Evolutionary conservation across 164 flowering plant species (phyloP).

Genomic region (Vitis cinerea): DNA sequence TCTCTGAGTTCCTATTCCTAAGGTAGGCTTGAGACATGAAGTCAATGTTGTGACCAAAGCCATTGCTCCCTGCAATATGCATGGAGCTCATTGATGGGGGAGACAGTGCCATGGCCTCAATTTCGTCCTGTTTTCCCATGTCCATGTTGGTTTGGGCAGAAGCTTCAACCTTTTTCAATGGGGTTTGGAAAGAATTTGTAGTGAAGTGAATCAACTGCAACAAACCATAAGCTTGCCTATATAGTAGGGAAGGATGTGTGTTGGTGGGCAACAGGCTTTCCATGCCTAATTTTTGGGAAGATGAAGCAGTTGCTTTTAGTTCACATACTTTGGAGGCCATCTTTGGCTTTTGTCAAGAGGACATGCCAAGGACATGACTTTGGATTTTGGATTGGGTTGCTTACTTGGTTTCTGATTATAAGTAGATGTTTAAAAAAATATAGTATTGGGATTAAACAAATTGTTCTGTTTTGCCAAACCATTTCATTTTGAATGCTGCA

Average conservation of each 20-base stretch:
- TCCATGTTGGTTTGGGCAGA: slow-evolving; percentile 36
- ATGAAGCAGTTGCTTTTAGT: slow-evolving; percentile 1
- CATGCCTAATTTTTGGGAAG: slow-evolving; percentile 17
- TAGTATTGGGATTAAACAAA: too few relatives aligned
- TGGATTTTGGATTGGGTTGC: neutral
- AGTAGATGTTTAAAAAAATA: too few relatives aligned
- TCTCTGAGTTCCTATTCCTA: slow-evolving; percentile 54
- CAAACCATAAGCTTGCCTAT: slow-evolving; percentile 49
- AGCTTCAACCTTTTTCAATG: neutral
- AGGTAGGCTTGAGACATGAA: slow-evolving; percentile 65
- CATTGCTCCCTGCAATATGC: slow-evolving; percentile 71
- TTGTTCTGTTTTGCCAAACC: too few relatives aligned
- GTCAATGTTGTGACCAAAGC: slow-evolving; percentile 77
- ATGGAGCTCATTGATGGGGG: slow-evolving; percentile 53
- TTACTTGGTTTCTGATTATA: too few relatives aligned
- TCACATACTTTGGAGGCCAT: slow-evolving; percentile 2
- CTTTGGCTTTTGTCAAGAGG: neutral
- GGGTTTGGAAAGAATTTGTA: neutral
- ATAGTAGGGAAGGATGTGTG: slow-evolving; percentile 21
- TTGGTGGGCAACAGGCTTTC: slow-evolving; percentile 66
- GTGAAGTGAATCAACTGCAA: slow-evolving; percentile 38
- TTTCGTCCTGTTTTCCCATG: slow-evolving; percentile 41
- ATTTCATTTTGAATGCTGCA: too few relatives aligned
- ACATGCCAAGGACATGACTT: slow-evolving; percentile 27
- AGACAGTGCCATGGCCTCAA: slow-evolving; percentile 45